phyloP scores from a whole-genome alignment of 768 basidiomycete genomes.

The Rhizopogon vesiculosus region DNA sequence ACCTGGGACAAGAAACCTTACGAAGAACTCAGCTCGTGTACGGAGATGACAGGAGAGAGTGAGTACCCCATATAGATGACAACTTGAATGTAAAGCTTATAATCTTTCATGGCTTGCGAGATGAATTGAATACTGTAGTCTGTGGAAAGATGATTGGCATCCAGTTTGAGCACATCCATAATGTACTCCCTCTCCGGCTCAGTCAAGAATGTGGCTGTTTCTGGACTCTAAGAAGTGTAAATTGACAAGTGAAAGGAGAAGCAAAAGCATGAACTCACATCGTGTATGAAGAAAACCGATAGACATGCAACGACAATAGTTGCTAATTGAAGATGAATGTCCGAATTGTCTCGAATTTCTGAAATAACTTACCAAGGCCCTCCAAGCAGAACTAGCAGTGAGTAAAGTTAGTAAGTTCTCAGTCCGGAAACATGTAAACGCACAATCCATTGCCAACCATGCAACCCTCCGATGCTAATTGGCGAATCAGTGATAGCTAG shows the following conservation, averaged over 20 bases:
- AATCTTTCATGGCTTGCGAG: conserved; percentile 44
- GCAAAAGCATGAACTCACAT: conserved; percentile 28
- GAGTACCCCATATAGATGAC: conserved; percentile 37
- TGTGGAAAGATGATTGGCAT: conserved; percentile 39
- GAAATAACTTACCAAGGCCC: conserved; percentile 18
- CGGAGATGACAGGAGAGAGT: conserved; percentile 6
- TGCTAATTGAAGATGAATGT: conserved; percentile 7
- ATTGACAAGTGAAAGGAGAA: neutral
- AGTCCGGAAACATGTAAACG: conserved; percentile 2
- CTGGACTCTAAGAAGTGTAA: conserved; percentile 38
- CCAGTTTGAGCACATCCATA: conserved; percentile 37
- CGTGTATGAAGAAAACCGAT: conserved; percentile 50
- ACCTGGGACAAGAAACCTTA: conserved; percentile 39
- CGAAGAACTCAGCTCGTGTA: neutral
- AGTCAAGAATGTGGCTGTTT: conserved; percentile 54
- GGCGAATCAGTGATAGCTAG: neutral
- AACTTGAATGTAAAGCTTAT: conserved; percentile 31
- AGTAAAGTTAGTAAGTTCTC: neutral
- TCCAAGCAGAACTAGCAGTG: conserved; percentile 25
- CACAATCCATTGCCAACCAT: conserved; percentile 35
- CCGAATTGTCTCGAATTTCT: neutral
- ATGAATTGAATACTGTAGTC: conserved; percentile 42
- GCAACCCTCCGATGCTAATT: conserved; percentile 20
- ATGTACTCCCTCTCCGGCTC: conserved; percentile 37
- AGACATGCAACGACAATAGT: conserved; percentile 13